A percentile compares a stretch with the other conserved stretches of the same genome.
phyloP scores from a whole-genome alignment of 176 grass and related monocot genomes.

The Musa acuminata region DNA sequence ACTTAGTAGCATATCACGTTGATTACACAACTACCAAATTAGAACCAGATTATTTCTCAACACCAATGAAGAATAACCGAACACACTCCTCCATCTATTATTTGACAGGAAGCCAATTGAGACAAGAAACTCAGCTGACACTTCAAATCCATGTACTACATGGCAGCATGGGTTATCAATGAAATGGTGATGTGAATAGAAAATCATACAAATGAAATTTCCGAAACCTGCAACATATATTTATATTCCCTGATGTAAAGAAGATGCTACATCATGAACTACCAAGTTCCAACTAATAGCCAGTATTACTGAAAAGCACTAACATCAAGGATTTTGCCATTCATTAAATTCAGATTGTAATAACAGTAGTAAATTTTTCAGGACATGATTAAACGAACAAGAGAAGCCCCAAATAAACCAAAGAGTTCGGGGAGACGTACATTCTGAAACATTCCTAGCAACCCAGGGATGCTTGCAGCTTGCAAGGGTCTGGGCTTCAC shows the following conservation, averaged over 20 bases:
- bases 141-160: neutral
- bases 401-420: neutral
- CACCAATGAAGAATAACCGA: no score
- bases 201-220: no score
- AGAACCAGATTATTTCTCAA: no score
- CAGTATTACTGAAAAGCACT: neutral
- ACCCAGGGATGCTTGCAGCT: conserved; percentile 90
- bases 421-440: conserved; percentile 32
- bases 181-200: no score
- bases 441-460: conserved; percentile 94
- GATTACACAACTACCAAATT: no score
- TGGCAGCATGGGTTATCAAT: neutral
- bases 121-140: neutral
- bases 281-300: no score
- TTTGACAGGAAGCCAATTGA: no score
- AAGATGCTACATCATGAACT: no score
- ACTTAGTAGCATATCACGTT: neutral
- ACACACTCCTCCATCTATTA: no score
- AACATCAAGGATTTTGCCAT: neutral
- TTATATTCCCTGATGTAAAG: no score
- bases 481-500: conserved; percentile 92
- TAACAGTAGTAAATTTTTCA: neutral
- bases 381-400: neutral
- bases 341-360: neutral
- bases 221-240: no score